Evolutionary conservation across 2,329 filamentous ascomycete species (phyloP), one percentile per base, ranked within the genome.

Genomic region (Magnaporthiopsis incrustans): DNA sequence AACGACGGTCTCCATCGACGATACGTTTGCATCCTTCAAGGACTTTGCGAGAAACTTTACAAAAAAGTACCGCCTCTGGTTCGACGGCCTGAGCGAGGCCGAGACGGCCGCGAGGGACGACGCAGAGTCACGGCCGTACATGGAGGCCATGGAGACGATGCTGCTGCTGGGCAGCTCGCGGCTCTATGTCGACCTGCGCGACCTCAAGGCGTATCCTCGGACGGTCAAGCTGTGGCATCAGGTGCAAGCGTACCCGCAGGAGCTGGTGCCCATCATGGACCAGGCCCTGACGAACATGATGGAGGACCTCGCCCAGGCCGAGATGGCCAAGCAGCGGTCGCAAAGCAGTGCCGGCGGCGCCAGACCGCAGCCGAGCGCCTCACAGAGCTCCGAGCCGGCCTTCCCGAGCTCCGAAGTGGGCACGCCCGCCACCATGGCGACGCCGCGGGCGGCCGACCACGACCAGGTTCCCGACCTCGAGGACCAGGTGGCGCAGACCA

Each of bases 201-300:
- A 99, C 70, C 81, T 99, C 66, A 96, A 96, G 74, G 84, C 93
- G 15, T 99, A 97, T 73, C 95, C 96, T 3, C 88, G 92, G 1
- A 98, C 95, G 0, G 82, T 89, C 70, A 98, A 98, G 78, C 81
- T 99, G 64, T 98, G 92, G 91, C 91, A 98, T 74, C 96, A 99
- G 76, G 81, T 96, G 65, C 91, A 96, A 74, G 89, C 90, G 18
- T 99, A 97, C 72, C 95, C 95, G 0, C 92, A 95, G 72, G 95
- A 99, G 82, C 93, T 99, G 63, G 90, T 99, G 59, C 93, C 94
- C 3, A 83, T 98, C 60, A 97, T 99, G 89, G 96, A 99, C 82
- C 91, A 96, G 75, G 88, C 88, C 7, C 86, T 97, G 62, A 96
- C 97, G 73, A 94, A 99, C 77, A 82, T 92, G 63, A 96, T 98